Evolutionary conservation across 2,329 filamentous ascomycete species (phyloP).

Genomic region (Helicocarpus griseus): DNA sequence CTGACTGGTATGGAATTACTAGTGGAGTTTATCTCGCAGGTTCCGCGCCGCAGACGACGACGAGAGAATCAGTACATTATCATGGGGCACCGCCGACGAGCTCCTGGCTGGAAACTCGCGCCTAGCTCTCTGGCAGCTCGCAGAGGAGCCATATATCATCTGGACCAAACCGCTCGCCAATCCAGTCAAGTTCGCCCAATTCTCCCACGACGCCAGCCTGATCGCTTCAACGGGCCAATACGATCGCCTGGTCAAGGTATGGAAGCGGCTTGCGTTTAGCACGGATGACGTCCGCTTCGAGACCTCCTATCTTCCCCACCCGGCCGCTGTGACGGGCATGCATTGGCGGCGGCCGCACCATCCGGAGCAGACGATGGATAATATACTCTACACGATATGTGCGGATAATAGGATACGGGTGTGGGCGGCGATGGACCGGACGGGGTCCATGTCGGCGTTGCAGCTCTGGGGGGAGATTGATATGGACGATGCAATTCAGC

Average conservation of each 20-base stretch:
- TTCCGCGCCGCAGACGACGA: conserved; percentile 33
- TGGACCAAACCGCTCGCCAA: conserved; percentile 71
- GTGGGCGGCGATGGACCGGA: conserved; percentile 69
- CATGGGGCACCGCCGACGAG: conserved; percentile 82
- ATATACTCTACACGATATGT: conserved; percentile 84
- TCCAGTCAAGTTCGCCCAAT: conserved; percentile 60
- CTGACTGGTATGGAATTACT: conserved; percentile 7
- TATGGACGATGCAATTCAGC: conserved; percentile 59
- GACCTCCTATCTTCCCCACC: conserved; percentile 81
- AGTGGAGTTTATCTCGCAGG: conserved; percentile 52
- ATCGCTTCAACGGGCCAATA: conserved; percentile 71
- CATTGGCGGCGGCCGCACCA: conserved; percentile 78
- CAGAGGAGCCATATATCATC: conserved; percentile 36
- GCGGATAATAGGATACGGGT: conserved; percentile 70
- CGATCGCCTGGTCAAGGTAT: conserved; percentile 83
- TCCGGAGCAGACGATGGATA: conserved; percentile 67
- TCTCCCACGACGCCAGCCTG: conserved; percentile 80
- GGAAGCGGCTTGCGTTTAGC: conserved; percentile 79
- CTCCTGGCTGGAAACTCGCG: conserved; percentile 64
- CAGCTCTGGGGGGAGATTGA: conserved; percentile 75
- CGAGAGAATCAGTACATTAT: conserved; percentile 50
- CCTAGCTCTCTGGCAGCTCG: conserved; percentile 60
- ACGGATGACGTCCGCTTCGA: conserved; percentile 79
- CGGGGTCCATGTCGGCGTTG: conserved; percentile 56
- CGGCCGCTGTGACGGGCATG: conserved; percentile 65